phyloP scores from a whole-genome alignment of 1,139 yeast genomes.

The Geotrichum reessii region DNA sequence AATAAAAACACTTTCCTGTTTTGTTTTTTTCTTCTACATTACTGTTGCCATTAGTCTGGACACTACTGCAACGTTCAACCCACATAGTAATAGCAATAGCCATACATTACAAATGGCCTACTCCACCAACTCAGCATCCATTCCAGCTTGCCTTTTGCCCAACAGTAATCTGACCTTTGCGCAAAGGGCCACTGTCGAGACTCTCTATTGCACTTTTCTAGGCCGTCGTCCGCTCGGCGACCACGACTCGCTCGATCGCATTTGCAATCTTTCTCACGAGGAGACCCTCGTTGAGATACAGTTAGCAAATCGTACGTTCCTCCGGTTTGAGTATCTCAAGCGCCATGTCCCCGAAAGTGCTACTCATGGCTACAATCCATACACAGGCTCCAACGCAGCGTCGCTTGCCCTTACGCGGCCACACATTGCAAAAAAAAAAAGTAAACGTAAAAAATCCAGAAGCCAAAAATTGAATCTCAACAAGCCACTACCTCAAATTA shows the following conservation, averaged over 20 bases:
- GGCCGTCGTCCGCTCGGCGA: background rate
- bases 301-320: background rate
- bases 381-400: background rate
- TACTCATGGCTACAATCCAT: background rate
- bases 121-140: background rate
- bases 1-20: too few relatives aligned
- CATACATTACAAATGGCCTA: background rate
- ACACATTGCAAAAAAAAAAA: background rate
- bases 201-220: background rate
- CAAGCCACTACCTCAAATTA: background rate
- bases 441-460: background rate
- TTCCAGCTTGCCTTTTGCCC: background rate
- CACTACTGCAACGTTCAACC: too few relatives aligned
- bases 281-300: slow-evolving; percentile 1
- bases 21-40: too few relatives aligned
- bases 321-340: background rate
- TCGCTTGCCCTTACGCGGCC: background rate
- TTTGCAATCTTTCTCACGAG: background rate
- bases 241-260: slow-evolving; percentile 12
- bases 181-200: background rate
- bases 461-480: background rate
- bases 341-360: background rate
- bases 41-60: too few relatives aligned
- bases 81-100: too few relatives aligned
- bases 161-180: background rate